Base-by-base conservation (phyloP, 805 yeast genomes). In the Brettanomyces sp. region DNA sequence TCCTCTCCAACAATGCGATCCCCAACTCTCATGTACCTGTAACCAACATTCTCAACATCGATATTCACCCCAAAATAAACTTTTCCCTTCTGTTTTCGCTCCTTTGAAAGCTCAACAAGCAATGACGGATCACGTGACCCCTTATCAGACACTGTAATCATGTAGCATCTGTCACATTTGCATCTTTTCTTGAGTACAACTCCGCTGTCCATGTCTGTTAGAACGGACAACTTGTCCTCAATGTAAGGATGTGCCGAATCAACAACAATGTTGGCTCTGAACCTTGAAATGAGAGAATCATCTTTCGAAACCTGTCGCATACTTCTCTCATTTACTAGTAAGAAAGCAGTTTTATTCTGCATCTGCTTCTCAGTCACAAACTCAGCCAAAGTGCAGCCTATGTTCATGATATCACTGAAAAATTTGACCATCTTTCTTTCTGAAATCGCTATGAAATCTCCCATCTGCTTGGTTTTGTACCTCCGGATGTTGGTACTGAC, bases 151-250 rank as follows among this genome's bases (percentile, higher is more conserved):
- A 70, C 64, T 3, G 72, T 65, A n/a, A 72, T 63, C 75, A 72
- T 70, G 43, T 66, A 68, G 49, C 76, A 72, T 36, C 76, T 52
- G 22, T 66, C 61, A 47, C 76, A 72, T 30, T 55, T 40, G 48
- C 58, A 42, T 53, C 68, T 22, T 47, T 54, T 52, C 45, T 45
- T 40, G 44, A 59, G 42, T 2, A 34, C 36, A n/a, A 52, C 18
- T 12, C 44, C 43, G 14, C 41, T 41, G n/a, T 47, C 48, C 1
- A 47, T 47, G 5, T 63, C 47, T 11, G 9, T 30, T 0, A 67
- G 39, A 4, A 36, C 28, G 3, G 43, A 23, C 75, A 74, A 70
- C 1, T 42, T 25, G 43, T 72, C 75, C 44, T 71, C 76, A 9
- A 46, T 59, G 55, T 62, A 72, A 3, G 72, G 63, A 18, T 30